Conservation (phyloP, 1,284 basidiomycete genomes). For the Irpex rosettiformis region DNA sequence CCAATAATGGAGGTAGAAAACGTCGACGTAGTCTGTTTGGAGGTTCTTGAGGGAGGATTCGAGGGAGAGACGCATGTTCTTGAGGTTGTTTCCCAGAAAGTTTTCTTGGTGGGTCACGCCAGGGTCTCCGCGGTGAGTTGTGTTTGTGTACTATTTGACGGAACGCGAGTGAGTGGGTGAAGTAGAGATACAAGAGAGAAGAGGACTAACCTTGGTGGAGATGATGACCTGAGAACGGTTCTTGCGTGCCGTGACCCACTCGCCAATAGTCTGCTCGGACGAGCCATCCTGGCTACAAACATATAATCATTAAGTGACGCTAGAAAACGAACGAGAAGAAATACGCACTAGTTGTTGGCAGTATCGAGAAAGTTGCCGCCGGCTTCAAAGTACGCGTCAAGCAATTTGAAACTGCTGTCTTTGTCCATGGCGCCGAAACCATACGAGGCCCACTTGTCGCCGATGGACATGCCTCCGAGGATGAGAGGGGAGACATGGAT, state of each 20-base stretch:
- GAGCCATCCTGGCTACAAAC: constrained; percentile 25
- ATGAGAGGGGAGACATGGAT: constrained; percentile 14
- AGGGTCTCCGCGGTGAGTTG: constrained; percentile 26
- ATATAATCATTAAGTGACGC: neutral
- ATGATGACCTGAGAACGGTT: constrained; percentile 42
- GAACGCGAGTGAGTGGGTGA: no score
- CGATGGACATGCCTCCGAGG: constrained; percentile 54
- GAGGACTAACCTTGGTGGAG: constrained; percentile 35
- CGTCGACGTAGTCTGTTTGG: constrained; percentile 8
- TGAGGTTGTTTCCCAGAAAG: constrained; percentile 38
- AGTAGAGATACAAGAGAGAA: neutral
- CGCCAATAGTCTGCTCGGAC: constrained; percentile 36
- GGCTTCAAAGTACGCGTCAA: constrained; percentile 31
- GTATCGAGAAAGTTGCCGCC: constrained; percentile 34
- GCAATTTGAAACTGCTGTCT: constrained; percentile 28
- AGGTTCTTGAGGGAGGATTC: constrained; percentile 6
- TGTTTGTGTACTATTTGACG: constrained; percentile 30
- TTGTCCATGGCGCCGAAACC: constrained; percentile 38
- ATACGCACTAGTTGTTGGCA: constrained; percentile 28
- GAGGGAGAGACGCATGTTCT: constrained; percentile 3
- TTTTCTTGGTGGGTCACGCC: constrained; percentile 32
- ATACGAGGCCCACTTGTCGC: constrained; percentile 37
- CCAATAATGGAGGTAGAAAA: constrained; percentile 11
- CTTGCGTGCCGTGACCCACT: constrained; percentile 37
- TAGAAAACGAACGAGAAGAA: neutral